Percentiles rank a stretch among this genome's conserved stretches.
Evolutionary conservation across 768 basidiomycete species (phyloP).

Genomic region (Mycena venus): DNA sequence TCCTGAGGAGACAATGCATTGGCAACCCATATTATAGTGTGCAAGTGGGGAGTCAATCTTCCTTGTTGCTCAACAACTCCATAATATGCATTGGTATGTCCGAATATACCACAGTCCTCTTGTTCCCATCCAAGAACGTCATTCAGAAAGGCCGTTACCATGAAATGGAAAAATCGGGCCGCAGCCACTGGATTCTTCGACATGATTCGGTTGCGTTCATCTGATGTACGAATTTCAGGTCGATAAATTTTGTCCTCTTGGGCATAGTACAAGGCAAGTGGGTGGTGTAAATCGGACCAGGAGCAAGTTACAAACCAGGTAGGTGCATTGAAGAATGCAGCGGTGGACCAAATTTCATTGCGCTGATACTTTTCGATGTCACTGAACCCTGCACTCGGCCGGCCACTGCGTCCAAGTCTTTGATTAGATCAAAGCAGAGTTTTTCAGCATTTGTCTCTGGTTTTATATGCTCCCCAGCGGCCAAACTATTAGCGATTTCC

Average conservation of each 20-base stretch:
- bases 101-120: conserved; percentile 27
- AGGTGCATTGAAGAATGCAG: conserved; percentile 39
- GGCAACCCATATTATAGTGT: conserved; percentile 41
- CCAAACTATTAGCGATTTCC: conserved; percentile 35
- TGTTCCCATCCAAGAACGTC: conserved; percentile 18
- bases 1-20: conserved; percentile 31
- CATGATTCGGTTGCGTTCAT: not conserved
- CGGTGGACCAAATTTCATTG: conserved; percentile 49
- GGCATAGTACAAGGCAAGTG: conserved; percentile 49
- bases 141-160: conserved; percentile 34
- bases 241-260: conserved; percentile 36
- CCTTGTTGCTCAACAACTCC: conserved; percentile 48
- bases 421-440: conserved; percentile 48
- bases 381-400: conserved; percentile 44
- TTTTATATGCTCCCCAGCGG: conserved; percentile 39
- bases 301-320: conserved; percentile 53
- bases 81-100: conserved; percentile 39
- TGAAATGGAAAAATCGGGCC: conserved; percentile 38
- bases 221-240: conserved; percentile 14
- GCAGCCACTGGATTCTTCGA: no score
- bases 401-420: conserved; percentile 50
- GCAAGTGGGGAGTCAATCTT: conserved; percentile 42
- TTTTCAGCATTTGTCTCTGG: conserved; percentile 48
- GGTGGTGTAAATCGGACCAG: conserved; percentile 46
- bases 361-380: conserved; percentile 44